Percentiles rank a stretch among this genome's conserved stretches.
Evolutionary conservation across 1,139 yeast genomes (phyloP).

Genomic region (Hyphopichia wangnamkhiaoensis): DNA sequence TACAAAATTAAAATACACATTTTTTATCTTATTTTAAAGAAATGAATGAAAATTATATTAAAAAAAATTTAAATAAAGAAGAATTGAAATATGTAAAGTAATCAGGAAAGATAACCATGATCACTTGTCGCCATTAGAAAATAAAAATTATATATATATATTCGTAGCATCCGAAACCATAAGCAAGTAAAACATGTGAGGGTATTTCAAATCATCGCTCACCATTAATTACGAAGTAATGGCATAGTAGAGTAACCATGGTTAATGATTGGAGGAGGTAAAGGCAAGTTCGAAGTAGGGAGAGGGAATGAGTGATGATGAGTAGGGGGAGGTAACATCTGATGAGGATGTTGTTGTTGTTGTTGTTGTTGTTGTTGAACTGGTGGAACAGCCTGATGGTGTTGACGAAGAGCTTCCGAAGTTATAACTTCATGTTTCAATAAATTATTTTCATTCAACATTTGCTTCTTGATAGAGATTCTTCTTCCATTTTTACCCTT

Average conservation of each 20-base stretch:
- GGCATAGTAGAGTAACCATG: slow-evolving; percentile 14
- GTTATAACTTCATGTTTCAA: not conserved
- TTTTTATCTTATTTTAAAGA: too few species aligned
- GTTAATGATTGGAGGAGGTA: slow-evolving; percentile 17
- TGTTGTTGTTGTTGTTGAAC: slow-evolving; percentile 2
- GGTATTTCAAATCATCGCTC: too few species aligned
- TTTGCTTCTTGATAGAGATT: slow-evolving; percentile 34
- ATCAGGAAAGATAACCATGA: not conserved
- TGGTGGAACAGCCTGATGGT: too few species aligned
- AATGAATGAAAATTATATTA: too few species aligned
- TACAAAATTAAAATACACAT: too few species aligned
- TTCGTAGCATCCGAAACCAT: not conserved
- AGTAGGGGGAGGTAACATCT: slow-evolving; percentile 3
- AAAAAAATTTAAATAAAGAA: not conserved
- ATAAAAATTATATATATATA: not conserved
- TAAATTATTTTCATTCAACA: slow-evolving; percentile 1
- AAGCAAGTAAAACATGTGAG: too few species aligned
- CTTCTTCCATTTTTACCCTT: slow-evolving; percentile 51
- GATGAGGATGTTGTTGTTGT: slow-evolving; percentile 2
- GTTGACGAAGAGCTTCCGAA: not conserved
- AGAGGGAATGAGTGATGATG: slow-evolving; percentile 8
- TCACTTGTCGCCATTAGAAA: not conserved
- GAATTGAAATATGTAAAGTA: not conserved
- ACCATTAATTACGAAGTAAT: slow-evolving; percentile 16
- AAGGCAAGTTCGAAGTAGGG: slow-evolving; percentile 10